Base-by-base conservation (phyloP, 495 filamentous ascomycete species). In the Lasiosphaeriaceae sp. region DNA sequence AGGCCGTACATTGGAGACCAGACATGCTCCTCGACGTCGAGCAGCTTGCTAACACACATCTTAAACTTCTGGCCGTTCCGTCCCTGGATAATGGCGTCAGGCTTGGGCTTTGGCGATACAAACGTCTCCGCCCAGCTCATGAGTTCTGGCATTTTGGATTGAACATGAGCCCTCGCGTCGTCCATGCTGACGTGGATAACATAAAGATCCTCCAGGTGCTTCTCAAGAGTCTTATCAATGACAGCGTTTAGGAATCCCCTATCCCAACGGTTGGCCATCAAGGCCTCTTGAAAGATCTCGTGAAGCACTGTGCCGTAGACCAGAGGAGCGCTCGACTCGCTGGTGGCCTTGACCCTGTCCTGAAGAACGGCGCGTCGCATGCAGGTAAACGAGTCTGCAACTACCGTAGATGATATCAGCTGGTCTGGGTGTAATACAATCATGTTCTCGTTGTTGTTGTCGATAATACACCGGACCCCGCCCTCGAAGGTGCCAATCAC, bases 1-100 rank as follows among this genome's bases (percentile, higher is more conserved):
- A 98, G 78, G 0, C 94, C 94, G 66, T 93, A 97, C 85, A 90
- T 90, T 7, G 94, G 94, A 16, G 94, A 97, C 94, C 92, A 97
- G 37, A 97, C 82, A 64, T 97, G 92, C 70, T 98, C 94, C 70
- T 98, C 94, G 20, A 97, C 90, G 65, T 96, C 94, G 43, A 98
- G 85, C 34, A 98, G 75, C 67, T 96, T 97, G 69, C 84, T 96
- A 60, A 98, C 84, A 63, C 87, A 90, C 79, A 97, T 85, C 44
- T 81, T 84, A 12, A 89, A 82, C 49, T 70, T 76, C 61, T 88
- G 79, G 34, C 86, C 87, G 60, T 90, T 87, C 41, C 88, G 81
- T 54, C 91, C 92, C 58, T 87, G 84, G 7, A 96, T 87, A n/a
- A 88, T 58, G 4, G 88, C 90, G 52, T 85, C 79, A 14, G 82